Evolutionary conservation across 192 early-diverging fungal genomes (phyloP).

Genomic region (Podila epigama): DNA sequence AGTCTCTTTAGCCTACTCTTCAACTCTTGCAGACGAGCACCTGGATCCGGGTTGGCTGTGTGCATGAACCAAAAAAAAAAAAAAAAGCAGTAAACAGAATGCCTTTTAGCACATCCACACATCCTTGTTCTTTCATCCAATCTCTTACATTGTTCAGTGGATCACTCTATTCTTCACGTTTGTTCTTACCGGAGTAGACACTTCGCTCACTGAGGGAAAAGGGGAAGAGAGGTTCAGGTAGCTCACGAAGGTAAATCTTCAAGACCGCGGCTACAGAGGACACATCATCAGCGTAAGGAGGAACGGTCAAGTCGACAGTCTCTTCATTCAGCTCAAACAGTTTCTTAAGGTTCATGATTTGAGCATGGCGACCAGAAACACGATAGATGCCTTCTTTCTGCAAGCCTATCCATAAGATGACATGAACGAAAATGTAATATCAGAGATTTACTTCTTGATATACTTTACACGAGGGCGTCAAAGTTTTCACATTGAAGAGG

Average conservation of each 20-base stretch:
- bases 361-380: slow-evolving; percentile 41
- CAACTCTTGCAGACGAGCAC: slow-evolving; percentile 48
- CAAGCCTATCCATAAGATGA: neutral
- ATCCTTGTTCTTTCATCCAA: too few relatives aligned
- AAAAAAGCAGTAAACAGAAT: neutral
- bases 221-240: slow-evolving; percentile 67
- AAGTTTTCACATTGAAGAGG: too few relatives aligned
- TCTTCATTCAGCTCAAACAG: slow-evolving; percentile 38
- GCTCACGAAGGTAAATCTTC: slow-evolving; percentile 70
- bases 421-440: neutral
- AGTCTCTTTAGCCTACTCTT: slow-evolving; percentile 48
- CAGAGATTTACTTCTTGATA: too few relatives aligned
- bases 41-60: slow-evolving; percentile 54
- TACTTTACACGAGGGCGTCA: too few relatives aligned
- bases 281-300: slow-evolving; percentile 57
- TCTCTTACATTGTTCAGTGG: neutral
- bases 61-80: neutral
- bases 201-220: slow-evolving; percentile 60
- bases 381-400: slow-evolving; percentile 39
- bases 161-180: neutral
- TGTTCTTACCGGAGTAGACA: slow-evolving; percentile 61
- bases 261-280: slow-evolving; percentile 66
- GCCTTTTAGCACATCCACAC: too few relatives aligned
- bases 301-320: slow-evolving; percentile 27
- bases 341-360: slow-evolving; percentile 35